Percentiles rank a stretch among this genome's conserved stretches.
Evolutionary conservation across 805 yeast species (phyloP).

Genomic region (Ogataea sp.): DNA sequence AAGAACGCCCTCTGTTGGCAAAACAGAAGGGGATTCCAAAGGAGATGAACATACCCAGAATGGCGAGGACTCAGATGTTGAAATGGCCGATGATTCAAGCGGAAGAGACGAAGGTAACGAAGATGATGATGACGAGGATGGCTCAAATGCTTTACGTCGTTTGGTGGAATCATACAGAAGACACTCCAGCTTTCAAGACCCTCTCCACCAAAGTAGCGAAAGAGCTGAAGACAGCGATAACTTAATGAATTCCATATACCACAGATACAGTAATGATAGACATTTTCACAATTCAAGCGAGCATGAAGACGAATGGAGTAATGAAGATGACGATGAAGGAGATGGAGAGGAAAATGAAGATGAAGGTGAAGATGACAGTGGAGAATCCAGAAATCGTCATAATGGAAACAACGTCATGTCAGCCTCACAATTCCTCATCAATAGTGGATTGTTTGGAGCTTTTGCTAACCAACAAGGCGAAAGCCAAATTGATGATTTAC

Average conservation of each 20-base stretch:
- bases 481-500: conserved; percentile 18
- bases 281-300: conserved; percentile 3
- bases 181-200: conserved; percentile 19
- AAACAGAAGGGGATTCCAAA: too few relatives aligned
- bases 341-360: conserved; percentile 10
- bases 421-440: conserved; percentile 7
- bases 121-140: conserved; percentile 19
- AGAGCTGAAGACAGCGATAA: conserved; percentile 9
- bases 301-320: conserved; percentile 8
- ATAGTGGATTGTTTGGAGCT: conserved; percentile 20
- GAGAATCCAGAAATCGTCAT: conserved; percentile 13
- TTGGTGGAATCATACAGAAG: conserved; percentile 32
- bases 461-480: conserved; percentile 2
- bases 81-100: conserved; percentile 18
- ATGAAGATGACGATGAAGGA: conserved; percentile 8
- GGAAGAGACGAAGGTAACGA: conserved; percentile 8
- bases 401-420: conserved; percentile 11
- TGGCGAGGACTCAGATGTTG: conserved; percentile 21
- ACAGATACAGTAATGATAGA: too few relatives aligned
- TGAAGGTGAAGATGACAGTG: conserved; percentile 19
- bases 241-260: neutral
- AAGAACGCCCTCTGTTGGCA: too few relatives aligned
- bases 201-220: conserved; percentile 6
- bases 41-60: too few relatives aligned
- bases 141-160: conserved; percentile 24